Evolutionary conservation across 2,329 filamentous ascomycete genomes (phyloP).

Genomic region (Diaporthe sp.): DNA sequence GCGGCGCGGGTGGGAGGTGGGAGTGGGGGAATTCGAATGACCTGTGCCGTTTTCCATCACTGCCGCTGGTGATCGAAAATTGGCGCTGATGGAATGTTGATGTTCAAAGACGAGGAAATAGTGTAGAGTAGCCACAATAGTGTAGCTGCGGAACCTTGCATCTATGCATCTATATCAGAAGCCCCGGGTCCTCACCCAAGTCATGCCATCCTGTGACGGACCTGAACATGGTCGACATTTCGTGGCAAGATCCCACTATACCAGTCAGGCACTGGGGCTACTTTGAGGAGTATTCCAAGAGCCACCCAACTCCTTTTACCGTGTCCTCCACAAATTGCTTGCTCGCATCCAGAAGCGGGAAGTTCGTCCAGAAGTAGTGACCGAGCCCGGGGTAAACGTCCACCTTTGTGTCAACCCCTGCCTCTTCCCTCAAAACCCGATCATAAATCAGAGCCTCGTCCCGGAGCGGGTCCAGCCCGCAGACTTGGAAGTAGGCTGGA

Average conservation of each 20-base stretch:
- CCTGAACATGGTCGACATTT: background rate
- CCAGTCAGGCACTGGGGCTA: background rate
- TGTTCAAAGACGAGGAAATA: no score
- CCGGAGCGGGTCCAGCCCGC: constrained; percentile 63
- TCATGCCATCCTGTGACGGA: background rate
- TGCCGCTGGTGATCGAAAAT: background rate
- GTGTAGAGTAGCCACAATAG: background rate
- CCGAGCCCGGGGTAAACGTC: constrained; percentile 49
- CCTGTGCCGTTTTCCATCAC: background rate
- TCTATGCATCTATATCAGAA: no score
- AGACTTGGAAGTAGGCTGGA: constrained; percentile 62
- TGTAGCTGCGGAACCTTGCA: background rate
- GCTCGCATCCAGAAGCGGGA: constrained; percentile 44
- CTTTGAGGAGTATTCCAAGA: constrained; percentile 41
- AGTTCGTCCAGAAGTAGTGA: constrained; percentile 49
- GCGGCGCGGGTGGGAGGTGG: background rate
- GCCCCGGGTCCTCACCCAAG: no score
- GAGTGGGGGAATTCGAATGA: background rate
- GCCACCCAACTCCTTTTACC: constrained; percentile 45
- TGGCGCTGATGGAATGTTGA: no score
- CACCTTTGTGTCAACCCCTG: constrained; percentile 55
- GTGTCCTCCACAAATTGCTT: constrained; percentile 47
- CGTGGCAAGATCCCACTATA: background rate
- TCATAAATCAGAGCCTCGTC: constrained; percentile 68
- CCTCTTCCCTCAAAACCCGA: constrained; percentile 57